These are phyloP conservation scores for Acacia pycnantha DNA, from an alignment of 331 rosid genomes.

Conservation along the genomic window DNA sequence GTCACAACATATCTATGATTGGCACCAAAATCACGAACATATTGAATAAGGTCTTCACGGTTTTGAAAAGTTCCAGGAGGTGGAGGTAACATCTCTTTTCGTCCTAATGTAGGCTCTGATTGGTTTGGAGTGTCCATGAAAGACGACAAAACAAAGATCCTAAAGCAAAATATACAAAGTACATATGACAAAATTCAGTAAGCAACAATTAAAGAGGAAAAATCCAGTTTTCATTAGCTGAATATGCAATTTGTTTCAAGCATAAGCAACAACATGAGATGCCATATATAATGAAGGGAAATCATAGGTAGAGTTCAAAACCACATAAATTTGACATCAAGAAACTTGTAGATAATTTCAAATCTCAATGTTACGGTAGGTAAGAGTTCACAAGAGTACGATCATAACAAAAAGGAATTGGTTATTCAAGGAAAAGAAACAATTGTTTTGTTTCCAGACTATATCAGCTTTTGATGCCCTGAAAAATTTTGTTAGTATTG, in stretches of 20 bases:
- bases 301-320: not conserved
- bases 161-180: constrained; percentile 13
- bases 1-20: constrained; percentile 81
- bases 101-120: constrained; percentile 33
- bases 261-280: constrained; percentile 15
- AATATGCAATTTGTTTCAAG: constrained; percentile 1
- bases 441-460: not conserved
- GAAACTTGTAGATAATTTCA: not conserved
- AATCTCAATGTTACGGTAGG: not conserved
- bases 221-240: not conserved
- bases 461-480: not conserved
- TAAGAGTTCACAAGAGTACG: not conserved
- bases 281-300: not conserved
- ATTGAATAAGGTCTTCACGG: constrained; percentile 71
- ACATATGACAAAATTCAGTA: not conserved
- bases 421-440: not conserved
- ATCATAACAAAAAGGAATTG: not conserved
- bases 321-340: not conserved
- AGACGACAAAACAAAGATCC: constrained; percentile 23
- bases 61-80: constrained; percentile 58
- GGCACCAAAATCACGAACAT: constrained; percentile 76
- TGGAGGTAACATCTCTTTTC: constrained; percentile 56
- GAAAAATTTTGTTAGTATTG: not conserved
- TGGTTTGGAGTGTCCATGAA: constrained; percentile 46
- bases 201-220: not conserved